Evolutionary conservation across 1,139 yeast species (phyloP), one percentile per base, ranked within the genome.

Genomic region (Candida pseudoviswanathii): DNA sequence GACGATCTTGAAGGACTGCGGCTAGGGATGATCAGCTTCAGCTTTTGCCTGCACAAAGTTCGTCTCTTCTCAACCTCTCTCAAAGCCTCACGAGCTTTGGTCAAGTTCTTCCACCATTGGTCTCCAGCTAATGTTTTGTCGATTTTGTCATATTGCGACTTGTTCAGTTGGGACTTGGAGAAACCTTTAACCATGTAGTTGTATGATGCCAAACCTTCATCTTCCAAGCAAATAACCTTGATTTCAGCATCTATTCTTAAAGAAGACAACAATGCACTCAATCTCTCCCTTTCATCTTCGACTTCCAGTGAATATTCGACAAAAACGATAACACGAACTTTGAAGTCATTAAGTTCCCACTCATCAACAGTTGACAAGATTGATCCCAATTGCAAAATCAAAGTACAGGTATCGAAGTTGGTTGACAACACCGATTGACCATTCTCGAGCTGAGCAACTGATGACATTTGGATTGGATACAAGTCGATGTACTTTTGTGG

Each of bases 381-480:
- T 1, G 97, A 96, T 2, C 98, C 99, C 54, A 94, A 73, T 61
- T 94, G 99, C 51, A 94, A 71, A 57, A 94, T 94, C 61, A 94
- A 77, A 0, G 98, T 92, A 62, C 91, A 94, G 0, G 99, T 94
- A 64, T 94, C 99, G 63, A 94, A 90, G 62, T 94, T 94, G 0
- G 96, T 89, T 0, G 96, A 86, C 53, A 86, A 65, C 1, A 89
- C 85, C 11, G 88, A 81, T 50, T 82, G 81, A 6, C 94, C 94
- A 50, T 81, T 78, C 36, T 78, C 81, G 48, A 84, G 81, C 46
- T 80, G 77, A 50, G 87, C 81, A 46, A 85, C 83, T 0, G 96
- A 94, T 4, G 96, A 85, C 97, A 94, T 94, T 61, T 94, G 99
- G 58, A 94, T 91, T 0, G 99, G 99, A 65, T 94, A 94, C 42